Evolutionary conservation across 345 rosid genomes (phyloP), one percentile per base, ranked within the genome.

Genomic region (Diplotaxis tenuifolia): DNA sequence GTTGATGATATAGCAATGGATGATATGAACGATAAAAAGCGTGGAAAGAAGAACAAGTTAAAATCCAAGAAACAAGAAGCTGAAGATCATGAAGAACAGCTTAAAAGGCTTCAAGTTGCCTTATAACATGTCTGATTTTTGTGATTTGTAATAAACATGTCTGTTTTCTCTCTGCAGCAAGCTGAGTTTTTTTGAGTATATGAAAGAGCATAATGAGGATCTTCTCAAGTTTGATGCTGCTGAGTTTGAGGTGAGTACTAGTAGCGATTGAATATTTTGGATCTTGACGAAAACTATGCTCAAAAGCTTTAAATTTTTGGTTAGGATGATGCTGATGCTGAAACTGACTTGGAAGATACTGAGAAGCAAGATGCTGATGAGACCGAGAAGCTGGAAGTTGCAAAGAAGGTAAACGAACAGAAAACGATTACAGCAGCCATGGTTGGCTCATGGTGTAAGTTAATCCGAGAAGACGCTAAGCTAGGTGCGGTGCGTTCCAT

Each of bases 391-490:
- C 68, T 71, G 40, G 80, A 81, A 60, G 38, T 55, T 25, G 64
- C 68, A 5, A 67, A 73, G 56, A 68, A 79, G 67, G 84, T n/a
- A 34, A 84, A 74, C 68, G 86, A 87, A 50, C 80, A 68, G 75
- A 88, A 80, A 58, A 81, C 82, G 56, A 81, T 92, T 60, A 90
- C 98, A 20, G 18, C 79, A 45, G 87, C 76, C 0, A 87, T 92
- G 98, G 90, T 95, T 60, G 89, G 90, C 36, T 79, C 88, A 23
- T 95, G 99, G 99, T 81, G 90, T 70, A 75, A 79, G 19, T 73
- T 88, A 60, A 87, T 87, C 67, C 73, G 40, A 73, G 86, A 87
- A 72, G 82, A 82, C 20, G 81, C 84, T 1, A 89, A 84, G 79
- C 66, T 92, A 71, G 84, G 96, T 65, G 88, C 83, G 9, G 80